Evolutionary conservation across 768 basidiomycete genomes (phyloP).

Genomic region (Russula brevipes): DNA sequence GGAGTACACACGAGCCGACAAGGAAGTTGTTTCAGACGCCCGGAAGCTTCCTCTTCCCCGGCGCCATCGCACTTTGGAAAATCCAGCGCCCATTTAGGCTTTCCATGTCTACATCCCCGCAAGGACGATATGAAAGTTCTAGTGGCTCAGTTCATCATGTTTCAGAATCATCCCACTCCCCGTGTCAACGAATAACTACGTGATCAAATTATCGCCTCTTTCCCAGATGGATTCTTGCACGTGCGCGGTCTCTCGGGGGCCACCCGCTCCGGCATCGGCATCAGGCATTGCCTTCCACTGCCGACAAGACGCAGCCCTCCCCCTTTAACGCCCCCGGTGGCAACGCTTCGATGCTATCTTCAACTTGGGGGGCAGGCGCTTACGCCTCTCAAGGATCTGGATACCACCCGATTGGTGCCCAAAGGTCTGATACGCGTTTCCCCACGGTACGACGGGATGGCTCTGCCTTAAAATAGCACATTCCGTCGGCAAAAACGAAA

Average conservation of each 20-base stretch:
- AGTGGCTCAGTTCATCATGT: conserved; percentile 24
- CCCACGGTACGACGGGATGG: conserved; percentile 17
- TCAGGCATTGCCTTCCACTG: neutral
- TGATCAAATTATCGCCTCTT: conserved; percentile 13
- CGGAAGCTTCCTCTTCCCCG: conserved; percentile 12
- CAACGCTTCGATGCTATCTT: conserved; percentile 18
- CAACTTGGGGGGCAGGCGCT: conserved; percentile 16
- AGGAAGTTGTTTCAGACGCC: conserved; percentile 17
- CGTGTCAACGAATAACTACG: conserved; percentile 16
- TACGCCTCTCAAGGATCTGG: conserved; percentile 20
- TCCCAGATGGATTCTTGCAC: conserved; percentile 4
- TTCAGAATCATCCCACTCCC: conserved; percentile 21
- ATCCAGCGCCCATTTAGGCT: conserved; percentile 24
- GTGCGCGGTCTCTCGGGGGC: conserved; percentile 18
- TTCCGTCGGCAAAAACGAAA: conserved; percentile 11
- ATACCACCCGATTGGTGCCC: conserved; percentile 25
- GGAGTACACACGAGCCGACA: neutral
- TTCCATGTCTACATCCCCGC: conserved; percentile 22
- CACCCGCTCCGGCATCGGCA: neutral
- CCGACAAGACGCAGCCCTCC: conserved; percentile 15
- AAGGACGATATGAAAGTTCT: conserved; percentile 22
- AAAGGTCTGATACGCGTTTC: conserved; percentile 17
- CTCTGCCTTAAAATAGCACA: conserved; percentile 5
- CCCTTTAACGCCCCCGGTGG: conserved; percentile 19
- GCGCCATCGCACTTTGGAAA: conserved; percentile 20